A percentile compares a stretch with the other conserved stretches of the same genome.
phyloP scores from a whole-genome alignment of 495 filamentous ascomycete species.

The Rusavskia elegans region DNA sequence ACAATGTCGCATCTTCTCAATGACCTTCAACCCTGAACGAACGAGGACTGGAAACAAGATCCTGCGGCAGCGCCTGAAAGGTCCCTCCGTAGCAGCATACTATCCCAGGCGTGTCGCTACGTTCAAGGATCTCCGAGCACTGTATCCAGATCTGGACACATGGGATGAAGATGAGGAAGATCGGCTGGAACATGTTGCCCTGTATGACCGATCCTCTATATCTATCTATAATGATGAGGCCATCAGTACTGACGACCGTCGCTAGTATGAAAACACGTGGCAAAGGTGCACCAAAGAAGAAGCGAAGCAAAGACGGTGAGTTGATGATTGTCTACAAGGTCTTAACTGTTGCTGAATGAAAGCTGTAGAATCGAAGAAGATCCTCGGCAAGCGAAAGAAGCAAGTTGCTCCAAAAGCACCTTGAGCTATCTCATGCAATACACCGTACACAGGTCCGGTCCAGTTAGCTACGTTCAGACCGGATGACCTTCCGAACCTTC shows the following conservation, averaged over 20 bases:
- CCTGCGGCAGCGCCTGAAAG: slow-evolving; percentile 67
- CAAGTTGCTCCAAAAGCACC: background rate
- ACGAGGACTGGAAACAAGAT: slow-evolving; percentile 75
- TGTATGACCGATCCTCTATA: slow-evolving; percentile 23
- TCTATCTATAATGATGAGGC: background rate
- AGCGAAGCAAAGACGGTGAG: slow-evolving; percentile 51
- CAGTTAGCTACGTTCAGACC: no score
- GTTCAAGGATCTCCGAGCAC: slow-evolving; percentile 45
- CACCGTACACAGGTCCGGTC: no score
- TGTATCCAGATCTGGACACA: slow-evolving; percentile 46
- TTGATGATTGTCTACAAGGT: slow-evolving; percentile 9
- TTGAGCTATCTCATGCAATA: no score
- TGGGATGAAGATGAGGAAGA: slow-evolving; percentile 64
- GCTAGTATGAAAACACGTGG: slow-evolving; percentile 56
- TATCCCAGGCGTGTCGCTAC: slow-evolving; percentile 65
- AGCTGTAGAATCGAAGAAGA: slow-evolving; percentile 20
- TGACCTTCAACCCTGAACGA: slow-evolving; percentile 73
- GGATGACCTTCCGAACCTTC: no score
- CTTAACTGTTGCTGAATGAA: background rate
- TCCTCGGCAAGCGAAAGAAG: slow-evolving; percentile 17
- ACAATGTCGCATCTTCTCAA: slow-evolving; percentile 81
- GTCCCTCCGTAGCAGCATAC: slow-evolving; percentile 64
- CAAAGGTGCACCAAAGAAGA: slow-evolving; percentile 88
- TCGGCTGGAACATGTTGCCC: slow-evolving; percentile 57
- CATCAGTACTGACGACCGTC: background rate